phyloP scores from a whole-genome alignment of 73 alveolate genomes.

The Stentor coeruleus region DNA sequence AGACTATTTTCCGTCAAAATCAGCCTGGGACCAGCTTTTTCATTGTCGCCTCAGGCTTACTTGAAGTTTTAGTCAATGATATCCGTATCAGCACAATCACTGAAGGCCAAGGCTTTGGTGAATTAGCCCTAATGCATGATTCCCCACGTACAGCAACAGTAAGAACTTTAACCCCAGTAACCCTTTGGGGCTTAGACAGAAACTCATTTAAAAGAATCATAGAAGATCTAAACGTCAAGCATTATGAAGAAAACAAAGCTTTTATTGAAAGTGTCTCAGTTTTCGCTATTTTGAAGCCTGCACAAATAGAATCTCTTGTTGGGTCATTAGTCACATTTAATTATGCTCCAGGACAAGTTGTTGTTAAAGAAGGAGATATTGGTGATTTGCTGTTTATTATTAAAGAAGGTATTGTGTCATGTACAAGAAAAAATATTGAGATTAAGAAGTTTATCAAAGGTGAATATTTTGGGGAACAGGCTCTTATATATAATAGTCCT shows the following conservation, averaged over 20 bases:
- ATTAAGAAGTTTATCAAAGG: background rate
- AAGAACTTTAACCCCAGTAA: background rate
- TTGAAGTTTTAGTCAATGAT: background rate
- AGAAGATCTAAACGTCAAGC: background rate
- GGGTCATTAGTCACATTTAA: background rate
- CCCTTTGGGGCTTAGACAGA: background rate
- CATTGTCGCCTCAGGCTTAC: background rate
- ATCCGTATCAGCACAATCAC: background rate
- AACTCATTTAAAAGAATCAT: background rate
- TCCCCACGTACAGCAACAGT: conserved; percentile 18
- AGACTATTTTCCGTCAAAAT: conserved; percentile 10
- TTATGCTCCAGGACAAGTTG: background rate
- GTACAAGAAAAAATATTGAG: background rate
- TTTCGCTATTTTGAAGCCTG: background rate
- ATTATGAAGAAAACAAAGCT: conserved; percentile 6
- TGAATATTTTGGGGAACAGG: conserved; percentile 50
- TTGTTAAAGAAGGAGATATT: conserved; percentile 4
- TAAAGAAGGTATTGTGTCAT: conserved; percentile 10
- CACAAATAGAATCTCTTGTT: background rate
- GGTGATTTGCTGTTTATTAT: conserved; percentile 10
- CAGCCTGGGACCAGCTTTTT: conserved; percentile 3
- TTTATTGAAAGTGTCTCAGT: conserved; percentile 10
- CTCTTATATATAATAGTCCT: conserved; percentile 41
- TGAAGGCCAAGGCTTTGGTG: conserved; percentile 26
- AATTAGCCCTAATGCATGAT: conserved; percentile 26